Evolutionary conservation across 805 yeast species (phyloP).

Genomic region (Cyberlindnera mycetangii): DNA sequence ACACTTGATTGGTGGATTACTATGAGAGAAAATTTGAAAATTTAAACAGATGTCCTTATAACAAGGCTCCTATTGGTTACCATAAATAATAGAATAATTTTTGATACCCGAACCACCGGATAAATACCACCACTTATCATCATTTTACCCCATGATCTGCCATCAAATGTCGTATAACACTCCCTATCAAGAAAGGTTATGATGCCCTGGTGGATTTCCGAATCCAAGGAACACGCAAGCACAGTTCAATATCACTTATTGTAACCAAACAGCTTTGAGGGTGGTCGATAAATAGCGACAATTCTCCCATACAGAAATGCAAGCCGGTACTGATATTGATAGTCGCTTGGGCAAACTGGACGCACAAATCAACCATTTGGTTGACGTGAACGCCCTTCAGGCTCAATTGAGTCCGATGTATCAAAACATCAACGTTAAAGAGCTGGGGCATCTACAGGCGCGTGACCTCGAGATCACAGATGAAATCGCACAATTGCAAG

Average conservation of each 20-base stretch:
- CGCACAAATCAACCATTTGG: constrained; percentile 2
- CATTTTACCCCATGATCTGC: too few relatives aligned
- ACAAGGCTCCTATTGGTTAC: too few relatives aligned
- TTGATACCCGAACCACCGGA: too few relatives aligned
- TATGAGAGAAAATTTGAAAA: too few relatives aligned
- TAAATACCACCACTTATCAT: too few relatives aligned
- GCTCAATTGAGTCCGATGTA: constrained; percentile 9
- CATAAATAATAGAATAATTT: too few relatives aligned
- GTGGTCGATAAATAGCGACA: neutral
- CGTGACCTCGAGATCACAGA: constrained; percentile 18
- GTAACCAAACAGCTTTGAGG: too few relatives aligned
- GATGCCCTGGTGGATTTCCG: neutral
- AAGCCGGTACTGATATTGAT: constrained; percentile 4
- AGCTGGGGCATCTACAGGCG: constrained; percentile 20
- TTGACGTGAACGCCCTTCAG: constrained; percentile 9
- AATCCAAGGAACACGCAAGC: neutral
- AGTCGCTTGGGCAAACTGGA: constrained; percentile 5
- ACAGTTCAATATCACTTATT: too few relatives aligned
- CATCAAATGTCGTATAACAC: neutral
- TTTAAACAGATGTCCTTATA: too few relatives aligned
- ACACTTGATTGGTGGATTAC: too few relatives aligned
- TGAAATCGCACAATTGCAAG: constrained; percentile 21
- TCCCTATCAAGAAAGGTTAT: neutral
- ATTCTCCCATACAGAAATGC: constrained; percentile 1
- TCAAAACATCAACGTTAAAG: constrained; percentile 9